Base-by-base conservation (phyloP, 164 flowering plant genomes). In the Vitis amurensis region DNA sequence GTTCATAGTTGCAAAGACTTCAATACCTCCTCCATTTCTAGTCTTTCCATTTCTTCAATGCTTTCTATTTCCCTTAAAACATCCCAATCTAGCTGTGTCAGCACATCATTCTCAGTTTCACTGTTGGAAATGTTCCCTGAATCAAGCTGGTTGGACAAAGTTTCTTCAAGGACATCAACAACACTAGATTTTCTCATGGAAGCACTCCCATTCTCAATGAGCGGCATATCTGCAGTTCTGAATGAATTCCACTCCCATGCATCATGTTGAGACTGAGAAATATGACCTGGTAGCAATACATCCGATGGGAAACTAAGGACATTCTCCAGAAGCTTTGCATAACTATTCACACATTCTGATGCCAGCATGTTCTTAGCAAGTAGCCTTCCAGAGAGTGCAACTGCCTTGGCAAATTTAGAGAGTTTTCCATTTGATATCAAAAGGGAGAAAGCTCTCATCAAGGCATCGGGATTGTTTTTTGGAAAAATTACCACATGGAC, bases 201-300 rank as follows among this genome's bases (percentile, higher is more conserved):
- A 73, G 55, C 27, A 73, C 49, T 65, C 9, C 56, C 66, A 58
- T 64, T 61, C 66, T 76, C 72, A 48, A 65, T 16, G 69, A 63
- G 14, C 30, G 17, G 31, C 10, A 59, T 27, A 64, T 74, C 72
- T 48, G 30, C 68, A 15, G 67, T 70, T 48, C 66, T 15, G 64
- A 91, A 85, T 66, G 77, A 68, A 76, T 74, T 74, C 99, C 99
- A 96, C 23, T 90, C 93, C 99, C 99, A 96, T 47, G 74, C 60
- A 19, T 23, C 72, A 61, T 73, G 80, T 63, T 87, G 83, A 73
- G 85, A 83, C 69, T 80, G 79, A 72, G 92, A 80, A 72, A 74
- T 31, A 55, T 83, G 78, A 59, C 70, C 71, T 10, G 99, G 98
- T 59, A 91, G 83, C 67, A 74, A 64, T 47, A 78, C 80, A 88